These are phyloP conservation scores for Triticum monococcum DNA, from an alignment of 176 grass and related monocot genomes.

Conservation along the genomic window DNA sequence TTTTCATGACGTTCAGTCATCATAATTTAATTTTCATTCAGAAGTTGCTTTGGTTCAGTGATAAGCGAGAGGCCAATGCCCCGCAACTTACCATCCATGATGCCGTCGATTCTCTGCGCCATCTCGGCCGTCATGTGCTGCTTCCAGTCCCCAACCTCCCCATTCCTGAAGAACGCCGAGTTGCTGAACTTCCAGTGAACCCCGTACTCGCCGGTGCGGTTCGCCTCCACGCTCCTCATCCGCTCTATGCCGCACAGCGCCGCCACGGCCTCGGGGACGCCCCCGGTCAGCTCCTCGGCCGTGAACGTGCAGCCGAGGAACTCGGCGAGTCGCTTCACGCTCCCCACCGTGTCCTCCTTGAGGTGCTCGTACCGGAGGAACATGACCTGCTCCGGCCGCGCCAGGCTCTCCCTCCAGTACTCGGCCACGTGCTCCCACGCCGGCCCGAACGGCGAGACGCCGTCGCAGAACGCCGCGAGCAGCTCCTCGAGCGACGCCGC, in stretches of 20 bases:
- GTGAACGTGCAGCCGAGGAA: constrained; percentile 52
- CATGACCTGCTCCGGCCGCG: constrained; percentile 27
- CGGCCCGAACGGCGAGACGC: constrained; percentile 37
- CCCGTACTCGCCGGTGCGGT: constrained; percentile 24
- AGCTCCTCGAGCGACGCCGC: constrained; percentile 3
- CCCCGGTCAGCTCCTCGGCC: constrained; percentile 7
- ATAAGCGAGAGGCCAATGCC: too few species aligned
- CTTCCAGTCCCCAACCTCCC: constrained; percentile 50
- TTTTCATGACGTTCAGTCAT: too few species aligned
- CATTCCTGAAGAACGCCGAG: not conserved
- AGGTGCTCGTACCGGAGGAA: constrained; percentile 56
- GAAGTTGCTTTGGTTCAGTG: too few species aligned
- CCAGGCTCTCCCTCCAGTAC: constrained; percentile 48
- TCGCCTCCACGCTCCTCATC: constrained; percentile 31
- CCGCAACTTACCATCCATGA: too few species aligned
- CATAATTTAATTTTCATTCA: too few species aligned
- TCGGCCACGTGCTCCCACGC: constrained; percentile 41
- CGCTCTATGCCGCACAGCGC: constrained; percentile 25
- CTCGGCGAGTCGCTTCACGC: constrained; percentile 20
- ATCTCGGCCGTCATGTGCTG: not conserved
- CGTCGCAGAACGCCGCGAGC: constrained; percentile 30
- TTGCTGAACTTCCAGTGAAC: constrained; percentile 3
- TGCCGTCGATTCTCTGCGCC: too few species aligned
- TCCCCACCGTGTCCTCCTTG: constrained; percentile 13
- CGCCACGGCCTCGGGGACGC: constrained; percentile 16